phyloP scores from a whole-genome alignment of 1,284 basidiomycete species.

The Ustilago curta region DNA sequence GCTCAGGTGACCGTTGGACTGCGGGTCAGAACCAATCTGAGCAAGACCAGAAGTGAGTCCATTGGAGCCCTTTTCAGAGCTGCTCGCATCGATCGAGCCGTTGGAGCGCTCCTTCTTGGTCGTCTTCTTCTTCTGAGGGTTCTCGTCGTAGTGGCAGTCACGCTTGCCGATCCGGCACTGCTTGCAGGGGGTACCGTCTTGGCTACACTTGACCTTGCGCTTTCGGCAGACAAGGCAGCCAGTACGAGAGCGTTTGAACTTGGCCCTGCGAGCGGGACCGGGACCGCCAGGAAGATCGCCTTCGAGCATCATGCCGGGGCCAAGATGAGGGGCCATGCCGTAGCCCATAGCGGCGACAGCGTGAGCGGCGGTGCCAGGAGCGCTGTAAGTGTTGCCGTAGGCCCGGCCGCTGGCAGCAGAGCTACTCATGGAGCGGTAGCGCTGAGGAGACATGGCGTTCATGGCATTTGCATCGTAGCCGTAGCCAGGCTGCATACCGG shows the following conservation, averaged over 20 bases:
- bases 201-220: constrained; percentile 64
- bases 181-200: constrained; percentile 65
- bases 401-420: constrained; percentile 50
- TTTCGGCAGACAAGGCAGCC: constrained; percentile 65
- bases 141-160: constrained; percentile 63
- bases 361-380: constrained; percentile 45
- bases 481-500: constrained; percentile 34
- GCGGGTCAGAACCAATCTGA: constrained; percentile 24
- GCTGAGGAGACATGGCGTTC: constrained; percentile 46
- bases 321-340: constrained; percentile 47
- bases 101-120: constrained; percentile 42
- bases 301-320: constrained; percentile 46
- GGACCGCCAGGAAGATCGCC: constrained; percentile 49
- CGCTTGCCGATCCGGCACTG: constrained; percentile 64
- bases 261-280: constrained; percentile 54
- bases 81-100: constrained; percentile 39
- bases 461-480: constrained; percentile 43
- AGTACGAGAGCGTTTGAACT: constrained; percentile 62
- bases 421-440: constrained; percentile 55
- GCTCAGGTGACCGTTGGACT: constrained; percentile 16
- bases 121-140: constrained; percentile 56
- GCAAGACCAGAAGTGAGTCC: constrained; percentile 24
- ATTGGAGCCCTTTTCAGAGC: constrained; percentile 48
- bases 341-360: constrained; percentile 49
- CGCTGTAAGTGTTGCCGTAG: constrained; percentile 40